Conservation (phyloP, 768 basidiomycete species). For the Punctularia strigosozonata region DNA sequence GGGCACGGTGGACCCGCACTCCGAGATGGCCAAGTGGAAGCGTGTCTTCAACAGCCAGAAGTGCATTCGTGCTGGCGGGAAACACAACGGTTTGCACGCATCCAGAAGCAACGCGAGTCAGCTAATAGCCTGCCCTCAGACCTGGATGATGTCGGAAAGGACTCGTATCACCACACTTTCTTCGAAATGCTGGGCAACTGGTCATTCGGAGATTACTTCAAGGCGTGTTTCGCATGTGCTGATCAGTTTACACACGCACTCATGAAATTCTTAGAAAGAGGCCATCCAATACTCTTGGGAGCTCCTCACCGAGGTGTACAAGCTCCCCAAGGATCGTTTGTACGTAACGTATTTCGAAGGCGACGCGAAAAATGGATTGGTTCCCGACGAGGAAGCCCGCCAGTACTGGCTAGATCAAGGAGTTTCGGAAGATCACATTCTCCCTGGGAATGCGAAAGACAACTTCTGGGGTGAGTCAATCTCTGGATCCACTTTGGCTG, state of each 20-base stretch:
- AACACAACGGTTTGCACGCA: conserved; percentile 74
- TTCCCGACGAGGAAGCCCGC: conserved; percentile 82
- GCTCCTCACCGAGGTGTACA: conserved; percentile 80
- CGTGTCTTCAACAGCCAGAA: conserved; percentile 96
- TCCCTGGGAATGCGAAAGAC: conserved; percentile 92
- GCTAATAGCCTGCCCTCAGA: conserved; percentile 34
- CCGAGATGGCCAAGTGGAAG: conserved; percentile 80
- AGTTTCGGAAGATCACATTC: conserved; percentile 77
- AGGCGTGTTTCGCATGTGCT: conserved; percentile 32
- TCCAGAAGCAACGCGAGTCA: neutral
- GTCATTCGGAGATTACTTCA: conserved; percentile 99
- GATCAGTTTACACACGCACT: neutral
- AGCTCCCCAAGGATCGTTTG: conserved; percentile 78
- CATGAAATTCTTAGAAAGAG: conserved; percentile 53
- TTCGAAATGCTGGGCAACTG: conserved; percentile 99
- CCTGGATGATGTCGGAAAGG: conserved; percentile 97
- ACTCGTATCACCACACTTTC: conserved; percentile 96
- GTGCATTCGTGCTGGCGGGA: conserved; percentile 97
- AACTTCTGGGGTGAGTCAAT: conserved; percentile 89
- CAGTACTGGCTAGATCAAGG: conserved; percentile 85
- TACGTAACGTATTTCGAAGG: conserved; percentile 99
- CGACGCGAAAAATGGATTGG: conserved; percentile 71
- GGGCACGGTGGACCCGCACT: conserved; percentile 94
- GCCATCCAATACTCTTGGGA: conserved; percentile 93
- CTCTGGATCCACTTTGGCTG: conserved; percentile 1